Percentiles rank a stretch among this genome's conserved stretches.
Evolutionary conservation across 352 stramenopile species (phyloP).

Genomic region (Pythium biforme): DNA sequence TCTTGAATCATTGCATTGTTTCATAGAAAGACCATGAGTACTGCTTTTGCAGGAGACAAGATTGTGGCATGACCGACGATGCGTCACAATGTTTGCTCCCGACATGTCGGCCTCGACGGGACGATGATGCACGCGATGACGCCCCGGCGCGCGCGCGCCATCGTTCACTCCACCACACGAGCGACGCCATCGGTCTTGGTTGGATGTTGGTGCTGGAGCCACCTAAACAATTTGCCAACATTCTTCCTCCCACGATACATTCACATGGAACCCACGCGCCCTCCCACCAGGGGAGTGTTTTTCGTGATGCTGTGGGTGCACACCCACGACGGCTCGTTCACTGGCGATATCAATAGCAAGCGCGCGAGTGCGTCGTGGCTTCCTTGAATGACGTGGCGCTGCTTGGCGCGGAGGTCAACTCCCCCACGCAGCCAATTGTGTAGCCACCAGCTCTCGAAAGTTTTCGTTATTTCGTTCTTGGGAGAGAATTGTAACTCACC

Average conservation of each 20-base stretch:
- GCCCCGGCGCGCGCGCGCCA: neutral
- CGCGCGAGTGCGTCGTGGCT: neutral
- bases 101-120: neutral
- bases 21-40: neutral
- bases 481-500: too few species aligned
- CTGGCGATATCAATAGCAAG: too few species aligned
- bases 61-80: neutral
- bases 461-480: too few species aligned
- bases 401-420: neutral
- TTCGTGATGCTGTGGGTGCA: neutral
- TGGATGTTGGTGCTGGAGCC: too few species aligned
- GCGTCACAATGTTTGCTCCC: conserved; percentile 12
- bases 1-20: neutral
- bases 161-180: neutral
- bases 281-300: neutral
- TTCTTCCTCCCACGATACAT: too few species aligned
- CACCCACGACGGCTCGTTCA: neutral
- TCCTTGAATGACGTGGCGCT: neutral
- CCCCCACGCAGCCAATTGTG: neutral
- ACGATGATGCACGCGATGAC: neutral
- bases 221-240: neutral
- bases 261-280: too few species aligned
- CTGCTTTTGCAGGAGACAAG: neutral
- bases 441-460: too few species aligned
- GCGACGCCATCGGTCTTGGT: neutral